Base-by-base conservation (phyloP, 1,284 basidiomycete species). In the Hypsizygus ulmarius region DNA sequence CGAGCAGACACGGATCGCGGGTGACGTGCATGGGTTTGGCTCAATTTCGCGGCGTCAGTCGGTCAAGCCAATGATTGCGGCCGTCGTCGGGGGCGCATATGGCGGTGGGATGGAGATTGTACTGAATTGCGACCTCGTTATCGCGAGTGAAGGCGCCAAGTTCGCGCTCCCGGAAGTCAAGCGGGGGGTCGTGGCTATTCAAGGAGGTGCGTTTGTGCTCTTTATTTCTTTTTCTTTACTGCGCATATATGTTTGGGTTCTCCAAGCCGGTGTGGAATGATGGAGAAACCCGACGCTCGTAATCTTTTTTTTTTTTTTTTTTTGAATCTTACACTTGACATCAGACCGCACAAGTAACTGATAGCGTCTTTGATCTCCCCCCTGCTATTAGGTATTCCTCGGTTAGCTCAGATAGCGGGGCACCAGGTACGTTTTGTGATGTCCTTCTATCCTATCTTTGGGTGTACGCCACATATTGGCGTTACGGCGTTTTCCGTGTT, bases 81-180 rank as follows among this genome's bases (percentile, higher is more conserved):
- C 91, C 2, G 85, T 93, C 1, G 83, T 87, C 56, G 91, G 91
- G 10, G 76, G 82, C 25, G 83, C 87, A 2, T 86, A 85, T 54
- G 92, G 91, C 10, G 92, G 91, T 3, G 92, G 90, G 1, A 74
- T 82, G 35, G 91, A 94, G 62, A 79, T 92, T 42, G 55, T 90
- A 0, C 63, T 93, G 7, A 93, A 93, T 55, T 92, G 88, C 56
- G 91, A 94, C 62, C 63, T 93, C 19, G 87, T 93, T 27, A 69
- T 95, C n/a, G 85, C 90, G 1, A 78, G 74, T 47, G 73, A 83
- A 37, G 76, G 82, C 9, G 84, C 87, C 5, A 79, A 77, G 48
- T 86, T 95, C 51, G 87, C 79, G 2, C 73, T 93, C 29, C 90
- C 90, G 0, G 92, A 94, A 59, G 91, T 91, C 2, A 84, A 82